Evolutionary conservation across 768 basidiomycete genomes (phyloP).

Genomic region (Podaxis mareebaensis): DNA sequence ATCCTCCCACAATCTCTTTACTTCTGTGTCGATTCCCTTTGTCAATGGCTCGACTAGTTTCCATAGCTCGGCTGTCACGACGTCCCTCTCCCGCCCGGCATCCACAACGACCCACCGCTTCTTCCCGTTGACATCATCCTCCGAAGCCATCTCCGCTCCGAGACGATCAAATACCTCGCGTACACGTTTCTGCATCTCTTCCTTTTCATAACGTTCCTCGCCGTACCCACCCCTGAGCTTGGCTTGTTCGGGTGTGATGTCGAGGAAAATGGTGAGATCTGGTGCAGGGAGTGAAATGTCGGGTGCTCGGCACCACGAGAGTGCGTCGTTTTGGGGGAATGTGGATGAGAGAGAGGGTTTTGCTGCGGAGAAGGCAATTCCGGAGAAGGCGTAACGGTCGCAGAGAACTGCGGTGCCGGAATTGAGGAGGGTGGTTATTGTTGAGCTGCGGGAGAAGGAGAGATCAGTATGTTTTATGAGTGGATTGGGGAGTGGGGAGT

Average conservation of each 20-base stretch:
- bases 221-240: constrained; percentile 78
- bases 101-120: constrained; percentile 58
- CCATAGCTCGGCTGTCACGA: constrained; percentile 61
- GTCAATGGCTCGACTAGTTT: constrained; percentile 41
- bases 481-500: background rate
- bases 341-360: constrained; percentile 34
- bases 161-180: constrained; percentile 59
- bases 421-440: constrained; percentile 58
- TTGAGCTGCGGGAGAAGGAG: constrained; percentile 40
- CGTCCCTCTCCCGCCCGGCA: constrained; percentile 51
- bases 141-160: constrained; percentile 44
- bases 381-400: constrained; percentile 96
- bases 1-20: constrained; percentile 54
- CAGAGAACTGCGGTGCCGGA: constrained; percentile 77
- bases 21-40: constrained; percentile 36
- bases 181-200: constrained; percentile 71
- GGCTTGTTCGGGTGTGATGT: constrained; percentile 72
- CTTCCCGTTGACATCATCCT: constrained; percentile 17
- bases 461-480: background rate
- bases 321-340: constrained; percentile 35
- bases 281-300: constrained; percentile 89
- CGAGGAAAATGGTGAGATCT: constrained; percentile 86
- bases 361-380: constrained; percentile 82
- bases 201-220: constrained; percentile 83
- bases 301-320: constrained; percentile 84